Conservation (phyloP, 2,329 filamentous ascomycete genomes). For the Aspergillus sclerotialis region DNA sequence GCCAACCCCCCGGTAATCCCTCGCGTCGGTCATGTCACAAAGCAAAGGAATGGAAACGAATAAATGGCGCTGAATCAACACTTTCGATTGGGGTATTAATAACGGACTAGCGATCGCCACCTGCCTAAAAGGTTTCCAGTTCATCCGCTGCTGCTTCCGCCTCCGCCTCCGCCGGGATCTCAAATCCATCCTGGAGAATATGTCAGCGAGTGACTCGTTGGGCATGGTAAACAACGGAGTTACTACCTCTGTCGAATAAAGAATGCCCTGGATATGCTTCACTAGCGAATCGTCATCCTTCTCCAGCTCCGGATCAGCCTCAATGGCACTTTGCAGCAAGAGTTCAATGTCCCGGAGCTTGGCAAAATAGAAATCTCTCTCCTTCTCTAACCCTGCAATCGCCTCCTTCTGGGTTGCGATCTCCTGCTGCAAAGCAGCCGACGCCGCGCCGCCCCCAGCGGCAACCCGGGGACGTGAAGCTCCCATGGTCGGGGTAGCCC, state of each 20-base stretch:
- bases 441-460: constrained; percentile 42
- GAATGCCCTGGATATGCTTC: constrained; percentile 92
- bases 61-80: constrained; percentile 7
- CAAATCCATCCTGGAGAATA: constrained; percentile 22
- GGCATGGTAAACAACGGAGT: background rate
- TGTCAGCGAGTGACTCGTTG: constrained; percentile 2
- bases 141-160: constrained; percentile 19
- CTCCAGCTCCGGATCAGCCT: constrained; percentile 86
- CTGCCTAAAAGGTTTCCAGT: constrained; percentile 23
- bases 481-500: constrained; percentile 56
- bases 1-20: too few relatives aligned
- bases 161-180: constrained; percentile 25
- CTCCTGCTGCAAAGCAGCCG: constrained; percentile 72
- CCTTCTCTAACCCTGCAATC: constrained; percentile 86
- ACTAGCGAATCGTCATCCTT: constrained; percentile 87
- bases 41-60: background rate
- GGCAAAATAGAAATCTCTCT: constrained; percentile 98
- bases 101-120: constrained; percentile 9
- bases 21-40: background rate
- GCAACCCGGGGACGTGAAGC: constrained; percentile 41
- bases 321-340: constrained; percentile 84
- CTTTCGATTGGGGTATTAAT: constrained; percentile 20
- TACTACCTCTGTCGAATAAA: constrained; percentile 85
- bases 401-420: constrained; percentile 89
- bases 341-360: constrained; percentile 97